Conservation (phyloP, 2,329 filamentous ascomycete genomes). For the Aspergillus novofumigatus region DNA sequence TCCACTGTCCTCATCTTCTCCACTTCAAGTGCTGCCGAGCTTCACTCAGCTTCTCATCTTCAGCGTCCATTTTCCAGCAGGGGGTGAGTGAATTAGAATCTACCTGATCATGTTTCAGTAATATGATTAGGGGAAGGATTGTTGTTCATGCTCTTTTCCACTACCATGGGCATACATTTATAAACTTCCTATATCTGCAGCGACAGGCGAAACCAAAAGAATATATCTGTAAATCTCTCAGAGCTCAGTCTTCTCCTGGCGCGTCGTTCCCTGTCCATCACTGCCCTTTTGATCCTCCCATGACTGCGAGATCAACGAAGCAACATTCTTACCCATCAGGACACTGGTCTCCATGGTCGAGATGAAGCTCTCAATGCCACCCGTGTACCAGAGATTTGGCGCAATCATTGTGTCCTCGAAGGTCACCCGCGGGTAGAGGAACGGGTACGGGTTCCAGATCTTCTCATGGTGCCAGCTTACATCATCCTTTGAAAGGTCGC, state of each 20-base stretch:
- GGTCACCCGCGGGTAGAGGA: slow-evolving; percentile 74
- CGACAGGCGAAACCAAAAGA: neutral
- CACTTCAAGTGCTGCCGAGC: too few species aligned
- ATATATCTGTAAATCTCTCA: neutral
- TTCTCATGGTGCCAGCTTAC: slow-evolving; percentile 77
- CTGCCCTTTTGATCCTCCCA: slow-evolving; percentile 37
- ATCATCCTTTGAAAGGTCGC: slow-evolving; percentile 34
- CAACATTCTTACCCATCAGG: slow-evolving; percentile 69
- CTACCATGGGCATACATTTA: neutral
- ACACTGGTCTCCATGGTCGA: slow-evolving; percentile 97
- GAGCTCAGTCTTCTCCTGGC: neutral
- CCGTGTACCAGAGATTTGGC: slow-evolving; percentile 52
- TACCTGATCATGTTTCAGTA: neutral
- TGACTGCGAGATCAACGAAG: slow-evolving; percentile 53
- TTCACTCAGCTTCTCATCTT: neutral
- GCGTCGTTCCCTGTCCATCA: neutral
- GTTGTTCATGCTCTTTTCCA: neutral
- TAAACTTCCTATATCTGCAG: neutral
- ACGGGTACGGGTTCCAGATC: slow-evolving; percentile 79
- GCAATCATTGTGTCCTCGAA: slow-evolving; percentile 76
- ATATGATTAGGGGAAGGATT: neutral
- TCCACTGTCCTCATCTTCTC: neutral
- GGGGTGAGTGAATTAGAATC: too few species aligned
- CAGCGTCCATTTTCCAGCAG: neutral
- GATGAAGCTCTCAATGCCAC: slow-evolving; percentile 84